Evolutionary conservation across 345 rosid genomes (phyloP), one percentile per base, ranked within the genome.

Genomic region (Diplotaxis tenuifolia): DNA sequence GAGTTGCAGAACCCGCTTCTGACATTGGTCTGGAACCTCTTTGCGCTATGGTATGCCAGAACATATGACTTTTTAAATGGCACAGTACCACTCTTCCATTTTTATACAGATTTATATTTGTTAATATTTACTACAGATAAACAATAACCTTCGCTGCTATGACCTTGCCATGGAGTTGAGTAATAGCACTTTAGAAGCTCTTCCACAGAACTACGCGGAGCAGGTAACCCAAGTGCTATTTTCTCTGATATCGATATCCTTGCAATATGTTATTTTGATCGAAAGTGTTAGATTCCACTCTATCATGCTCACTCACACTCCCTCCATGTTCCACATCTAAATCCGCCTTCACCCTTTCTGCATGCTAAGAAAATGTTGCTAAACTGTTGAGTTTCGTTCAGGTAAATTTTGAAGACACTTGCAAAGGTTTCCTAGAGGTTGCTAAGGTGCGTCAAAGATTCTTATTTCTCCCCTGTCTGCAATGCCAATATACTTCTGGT

Each of bases 351-450:
- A 76, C 62, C 47, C 27, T 11, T 34, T 71, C 45, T 50, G 72
- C 68, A 57, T 71, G 49, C 62, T 65, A n/a, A 65, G 25, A 45
- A 45, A 27, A 40, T 66, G 49, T 25, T 53, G 21, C 58, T 5
- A 9, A 52, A 9, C 16, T 65, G 64, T 68, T 20, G 18, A 25
- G 23, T 62, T 76, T 63, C 82, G 45, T 40, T 54, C 84, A 92
- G 98, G 94, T 95, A 49, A 92, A 90, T 71, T 95, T 95, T 86
- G 99, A 95, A 84, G 99, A 95, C 84, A 86, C 98, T 11, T 95
- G 97, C 90, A 95, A 89, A 90, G 98, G 99, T 62, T 95, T 95
- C 79, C 82, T 89, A 31, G 98, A 95, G 83, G 98, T 95, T 76
- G 93, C 96, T 19, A 95, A 92, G 98, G 99, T 95, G 75, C 14